Conservation (phyloP, 2,329 filamentous ascomycete genomes). For the Neobulgaria alba region DNA sequence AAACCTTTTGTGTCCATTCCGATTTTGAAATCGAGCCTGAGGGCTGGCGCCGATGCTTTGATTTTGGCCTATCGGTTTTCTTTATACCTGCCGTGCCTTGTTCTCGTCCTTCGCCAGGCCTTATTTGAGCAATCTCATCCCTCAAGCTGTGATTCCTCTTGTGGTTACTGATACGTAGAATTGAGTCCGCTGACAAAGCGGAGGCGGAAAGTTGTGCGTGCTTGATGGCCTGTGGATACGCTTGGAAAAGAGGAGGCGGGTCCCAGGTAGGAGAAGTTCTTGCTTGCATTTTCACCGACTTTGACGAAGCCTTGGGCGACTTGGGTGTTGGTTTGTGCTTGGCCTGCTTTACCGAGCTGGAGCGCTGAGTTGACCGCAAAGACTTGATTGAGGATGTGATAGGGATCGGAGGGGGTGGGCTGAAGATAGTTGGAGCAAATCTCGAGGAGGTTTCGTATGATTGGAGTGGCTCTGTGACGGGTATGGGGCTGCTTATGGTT, state of each 20-base stretch:
- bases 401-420: constrained; percentile 4
- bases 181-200: constrained; percentile 57
- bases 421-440: background rate
- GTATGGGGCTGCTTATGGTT: too few relatives aligned
- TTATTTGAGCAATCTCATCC: constrained; percentile 28
- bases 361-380: constrained; percentile 20
- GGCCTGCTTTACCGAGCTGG: constrained; percentile 16
- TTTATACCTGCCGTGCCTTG: constrained; percentile 10
- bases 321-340: constrained; percentile 18
- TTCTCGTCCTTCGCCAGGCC: constrained; percentile 13
- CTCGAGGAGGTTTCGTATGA: background rate
- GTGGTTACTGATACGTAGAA: constrained; percentile 50
- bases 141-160: constrained; percentile 39
- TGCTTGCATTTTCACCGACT: constrained; percentile 11
- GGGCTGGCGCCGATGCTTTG: constrained; percentile 29
- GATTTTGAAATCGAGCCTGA: constrained; percentile 34
- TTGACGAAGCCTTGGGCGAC: constrained; percentile 11
- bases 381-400: constrained; percentile 10
- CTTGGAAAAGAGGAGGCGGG: constrained; percentile 74
- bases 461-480: background rate
- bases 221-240: constrained; percentile 75
- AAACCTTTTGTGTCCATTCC: constrained; percentile 65
- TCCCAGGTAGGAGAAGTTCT: constrained; percentile 40
- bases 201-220: constrained; percentile 63
- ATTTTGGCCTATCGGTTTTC: constrained; percentile 37